Base-by-base conservation (phyloP, 208 protist species). In the Wallacemonas sp. region DNA sequence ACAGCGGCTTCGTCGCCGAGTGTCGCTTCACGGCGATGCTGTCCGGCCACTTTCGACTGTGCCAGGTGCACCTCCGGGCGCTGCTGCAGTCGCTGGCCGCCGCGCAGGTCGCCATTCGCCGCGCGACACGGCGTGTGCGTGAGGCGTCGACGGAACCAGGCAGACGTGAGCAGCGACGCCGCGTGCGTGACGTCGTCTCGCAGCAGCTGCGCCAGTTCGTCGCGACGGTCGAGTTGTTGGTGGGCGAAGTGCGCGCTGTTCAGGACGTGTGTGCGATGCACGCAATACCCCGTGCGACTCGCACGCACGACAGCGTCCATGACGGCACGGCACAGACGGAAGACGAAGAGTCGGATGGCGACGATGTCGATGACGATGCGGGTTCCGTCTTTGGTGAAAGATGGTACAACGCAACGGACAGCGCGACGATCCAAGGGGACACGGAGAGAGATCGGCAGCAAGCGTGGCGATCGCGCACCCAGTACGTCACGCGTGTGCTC, bases 11-110 rank as follows among this genome's bases (percentile, higher is more conserved):
- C 61, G 27, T 95, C 56, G 49, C 74, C 33, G 72, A 82, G 23
- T 92, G 85, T 61, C 77, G 76, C 47, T 91, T 91, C 67, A 75
- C 80, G 47, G 82, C 80, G 12, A 77, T 74, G 83, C 52, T 74
- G 62, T 0, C 65, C 68, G 5, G 56, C 29, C 23, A 9, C 33
- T 92, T 95, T 58, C 63, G 66, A 16, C 47, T 61, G 14, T 72
- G 71, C 26, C 72, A 72, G 34, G 72, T 63, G 47, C 76, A 81
- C 34, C 41, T 94, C 33, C 76, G 74, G 27, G 78, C 68, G 11
- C 70, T 94, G 76, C 64, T 94, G 58, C 76, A 77, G n/a, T 61
- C 48, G 16, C n/a, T 83, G 52, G 66, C 65, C 39, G 66, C 70
- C 38, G 65, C 74, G 19, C 47, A 72, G 26, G 39, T 57, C 2